Percentiles rank a stretch among this genome's conserved stretches.
These are phyloP conservation scores for Trypanosoma caninum DNA, from an alignment of 208 protist species.

Conservation along the genomic window DNA sequence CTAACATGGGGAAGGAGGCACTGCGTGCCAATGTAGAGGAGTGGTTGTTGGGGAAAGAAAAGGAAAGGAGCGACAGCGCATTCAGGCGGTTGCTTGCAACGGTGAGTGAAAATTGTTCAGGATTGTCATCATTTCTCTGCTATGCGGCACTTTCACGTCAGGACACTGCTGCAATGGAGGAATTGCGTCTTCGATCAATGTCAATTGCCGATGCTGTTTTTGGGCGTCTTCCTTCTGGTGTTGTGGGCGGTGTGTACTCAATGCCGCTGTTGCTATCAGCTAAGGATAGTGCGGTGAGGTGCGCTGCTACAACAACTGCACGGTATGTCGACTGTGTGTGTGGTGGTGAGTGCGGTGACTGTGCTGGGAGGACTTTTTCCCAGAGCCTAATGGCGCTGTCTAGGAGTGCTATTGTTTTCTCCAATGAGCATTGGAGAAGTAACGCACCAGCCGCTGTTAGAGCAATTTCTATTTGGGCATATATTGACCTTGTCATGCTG, in stretches of 20 bases:
- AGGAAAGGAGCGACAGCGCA: background rate
- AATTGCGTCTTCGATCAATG: background rate
- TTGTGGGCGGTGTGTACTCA: background rate
- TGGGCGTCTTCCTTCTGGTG: background rate
- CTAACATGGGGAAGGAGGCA: background rate
- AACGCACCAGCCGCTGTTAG: background rate
- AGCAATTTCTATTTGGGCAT: slow-evolving; percentile 14
- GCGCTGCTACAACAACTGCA: background rate
- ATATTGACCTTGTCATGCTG: slow-evolving; percentile 15
- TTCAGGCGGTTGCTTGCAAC: background rate
- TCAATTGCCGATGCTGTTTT: slow-evolving; percentile 6
- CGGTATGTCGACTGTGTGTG: background rate
- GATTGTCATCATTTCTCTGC: slow-evolving; percentile 11
- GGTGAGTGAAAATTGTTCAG: background rate
- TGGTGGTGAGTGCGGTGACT: background rate
- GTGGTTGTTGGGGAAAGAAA: slow-evolving; percentile 8
- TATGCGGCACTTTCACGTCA: slow-evolving; percentile 13
- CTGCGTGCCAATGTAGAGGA: slow-evolving; percentile 5
- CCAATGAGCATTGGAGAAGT: background rate
- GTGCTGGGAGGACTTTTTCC: background rate
- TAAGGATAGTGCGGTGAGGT: too few relatives aligned
- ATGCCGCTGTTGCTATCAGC: background rate
- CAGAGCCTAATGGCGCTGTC: slow-evolving; percentile 1
- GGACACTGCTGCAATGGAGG: slow-evolving; percentile 9
- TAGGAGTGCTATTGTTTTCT: slow-evolving; percentile 6